These are phyloP conservation scores for Cucurbita argyrosperma DNA, from an alignment of 306 rosid genomes.

Conservation along the genomic window DNA sequence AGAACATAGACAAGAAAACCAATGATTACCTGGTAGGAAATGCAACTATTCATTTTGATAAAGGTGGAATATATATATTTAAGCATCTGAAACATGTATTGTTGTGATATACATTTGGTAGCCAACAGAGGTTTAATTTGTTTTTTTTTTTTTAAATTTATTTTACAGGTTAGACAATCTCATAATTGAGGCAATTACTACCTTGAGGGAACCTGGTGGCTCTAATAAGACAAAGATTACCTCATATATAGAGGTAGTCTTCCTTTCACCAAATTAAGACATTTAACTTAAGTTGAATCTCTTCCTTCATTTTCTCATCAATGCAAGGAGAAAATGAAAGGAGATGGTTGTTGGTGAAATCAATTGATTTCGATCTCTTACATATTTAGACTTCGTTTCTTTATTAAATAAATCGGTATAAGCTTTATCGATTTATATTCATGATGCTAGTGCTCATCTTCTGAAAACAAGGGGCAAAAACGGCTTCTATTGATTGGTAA, in stretches of 20 bases:
- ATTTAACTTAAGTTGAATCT: not conserved
- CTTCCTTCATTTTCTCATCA: not conserved
- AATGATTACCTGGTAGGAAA: not conserved
- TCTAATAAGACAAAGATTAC: conserved; percentile 81
- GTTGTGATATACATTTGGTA: not conserved
- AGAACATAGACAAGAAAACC: not conserved
- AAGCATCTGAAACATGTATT: not conserved
- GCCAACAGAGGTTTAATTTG: not conserved
- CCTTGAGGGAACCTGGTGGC: conserved; percentile 68
- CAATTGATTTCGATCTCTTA: not conserved
- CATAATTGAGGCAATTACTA: conserved; percentile 67
- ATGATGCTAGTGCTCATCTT: not conserved
- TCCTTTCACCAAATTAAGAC: not conserved
- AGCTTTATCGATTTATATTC: not conserved
- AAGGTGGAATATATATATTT: not conserved
- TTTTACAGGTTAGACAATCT: conserved; percentile 68
- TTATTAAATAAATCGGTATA: not conserved
- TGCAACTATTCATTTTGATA: not conserved
- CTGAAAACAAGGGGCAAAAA: not conserved
- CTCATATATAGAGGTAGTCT: conserved; percentile 67
- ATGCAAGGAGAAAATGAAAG: not conserved
- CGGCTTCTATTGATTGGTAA: not conserved
- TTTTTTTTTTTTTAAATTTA: not conserved
- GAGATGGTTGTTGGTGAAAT: not conserved
- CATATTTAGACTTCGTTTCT: not conserved